A percentile compares a stretch with the other conserved stretches of the same genome.
These are phyloP conservation scores for Besnoitia besnoiti DNA, from an alignment of 169 alveolate genomes.

Conservation along the genomic window DNA sequence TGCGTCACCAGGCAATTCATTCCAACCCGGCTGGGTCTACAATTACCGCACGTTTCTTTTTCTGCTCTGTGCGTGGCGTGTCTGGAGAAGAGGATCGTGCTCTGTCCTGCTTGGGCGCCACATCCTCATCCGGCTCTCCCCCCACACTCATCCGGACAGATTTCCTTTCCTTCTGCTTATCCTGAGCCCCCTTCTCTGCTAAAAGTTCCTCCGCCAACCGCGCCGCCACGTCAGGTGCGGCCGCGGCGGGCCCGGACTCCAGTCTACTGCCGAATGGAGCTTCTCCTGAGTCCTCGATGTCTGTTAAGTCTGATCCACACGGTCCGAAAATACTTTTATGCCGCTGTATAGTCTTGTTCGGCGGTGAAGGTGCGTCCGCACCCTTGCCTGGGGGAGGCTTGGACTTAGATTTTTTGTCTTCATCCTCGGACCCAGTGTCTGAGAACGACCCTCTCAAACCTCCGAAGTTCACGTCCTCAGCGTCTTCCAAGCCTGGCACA, in stretches of 20 bases:
- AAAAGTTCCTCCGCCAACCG: background rate
- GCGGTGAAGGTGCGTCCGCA: no score
- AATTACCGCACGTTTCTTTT: no score
- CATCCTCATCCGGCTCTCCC: background rate
- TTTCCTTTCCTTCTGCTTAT: background rate
- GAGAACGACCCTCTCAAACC: background rate
- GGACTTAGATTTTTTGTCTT: background rate
- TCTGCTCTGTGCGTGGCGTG: no score
- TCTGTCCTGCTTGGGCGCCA: background rate
- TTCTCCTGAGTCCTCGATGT: background rate
- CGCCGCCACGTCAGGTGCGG: background rate
- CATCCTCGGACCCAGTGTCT: background rate
- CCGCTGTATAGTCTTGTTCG: background rate
- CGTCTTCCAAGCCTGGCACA: background rate
- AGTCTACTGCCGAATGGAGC: background rate
- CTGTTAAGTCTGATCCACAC: background rate
- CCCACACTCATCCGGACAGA: background rate
- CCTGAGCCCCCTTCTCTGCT: background rate
- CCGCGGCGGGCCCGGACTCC: background rate
- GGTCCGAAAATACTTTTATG: background rate
- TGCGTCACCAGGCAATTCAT: no score
- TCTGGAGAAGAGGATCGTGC: background rate
- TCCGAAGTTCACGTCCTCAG: background rate
- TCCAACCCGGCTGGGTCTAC: no score
- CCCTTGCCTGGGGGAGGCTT: background rate